Conservation (phyloP, 352 stramenopile genomes). For the Pythium diclinum region DNA sequence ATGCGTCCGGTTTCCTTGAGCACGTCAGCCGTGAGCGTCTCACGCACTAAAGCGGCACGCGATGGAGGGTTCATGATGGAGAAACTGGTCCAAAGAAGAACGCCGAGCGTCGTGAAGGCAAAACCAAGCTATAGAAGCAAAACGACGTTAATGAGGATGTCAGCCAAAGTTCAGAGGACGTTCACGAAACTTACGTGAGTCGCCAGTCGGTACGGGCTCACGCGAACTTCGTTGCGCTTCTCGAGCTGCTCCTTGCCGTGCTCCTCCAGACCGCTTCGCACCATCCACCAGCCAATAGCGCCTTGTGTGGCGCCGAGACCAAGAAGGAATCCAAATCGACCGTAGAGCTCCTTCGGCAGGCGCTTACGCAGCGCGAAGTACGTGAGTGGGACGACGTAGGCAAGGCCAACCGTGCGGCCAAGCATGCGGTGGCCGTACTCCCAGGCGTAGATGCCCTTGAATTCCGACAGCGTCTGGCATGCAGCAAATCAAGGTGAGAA, state of each 20-base stretch:
- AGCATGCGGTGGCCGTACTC: constrained; percentile 98
- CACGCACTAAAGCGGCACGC: constrained; percentile 47
- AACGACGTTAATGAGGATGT: not conserved
- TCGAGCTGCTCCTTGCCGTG: constrained; percentile 76
- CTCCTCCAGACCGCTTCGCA: constrained; percentile 96
- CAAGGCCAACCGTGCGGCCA: constrained; percentile 91
- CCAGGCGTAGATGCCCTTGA: constrained; percentile 98
- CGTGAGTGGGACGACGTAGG: constrained; percentile 90
- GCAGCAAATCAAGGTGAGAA: constrained; percentile 1
- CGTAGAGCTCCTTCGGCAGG: constrained; percentile 70
- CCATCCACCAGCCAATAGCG: constrained; percentile 99
- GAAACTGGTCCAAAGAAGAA: constrained; percentile 95
- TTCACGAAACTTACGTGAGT: constrained; percentile 75
- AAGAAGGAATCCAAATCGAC: constrained; percentile 60
- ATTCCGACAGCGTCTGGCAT: constrained; percentile 93
- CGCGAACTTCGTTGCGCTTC: constrained; percentile 94
- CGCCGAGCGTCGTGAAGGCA: constrained; percentile 95
- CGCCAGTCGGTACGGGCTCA: constrained; percentile 96
- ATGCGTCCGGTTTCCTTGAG: constrained; percentile 61
- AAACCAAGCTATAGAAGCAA: constrained; percentile 77
- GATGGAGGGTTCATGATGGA: constrained; percentile 84
- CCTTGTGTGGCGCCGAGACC: constrained; percentile 66
- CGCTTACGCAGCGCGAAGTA: constrained; percentile 92
- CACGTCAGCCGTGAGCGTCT: constrained; percentile 81
- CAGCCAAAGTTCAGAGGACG: not conserved